These are phyloP conservation scores for Scedosporium boydii DNA, from an alignment of 2,329 filamentous ascomycete species.

Conservation along the genomic window DNA sequence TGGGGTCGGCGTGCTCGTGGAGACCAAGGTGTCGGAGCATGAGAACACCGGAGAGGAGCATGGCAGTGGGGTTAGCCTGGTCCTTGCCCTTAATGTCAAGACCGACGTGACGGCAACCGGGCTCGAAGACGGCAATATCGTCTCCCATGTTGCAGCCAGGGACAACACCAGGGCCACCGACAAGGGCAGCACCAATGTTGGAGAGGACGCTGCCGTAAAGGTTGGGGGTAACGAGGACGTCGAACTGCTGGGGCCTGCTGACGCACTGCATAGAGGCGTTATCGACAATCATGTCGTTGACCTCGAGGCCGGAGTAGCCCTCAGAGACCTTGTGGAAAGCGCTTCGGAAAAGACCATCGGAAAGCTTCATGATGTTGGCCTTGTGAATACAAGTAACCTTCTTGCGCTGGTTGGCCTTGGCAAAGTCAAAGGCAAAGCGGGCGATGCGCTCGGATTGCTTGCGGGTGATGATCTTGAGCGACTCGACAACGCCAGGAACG, in stretches of 20 bases:
- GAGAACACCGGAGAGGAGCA: slow-evolving; percentile 94
- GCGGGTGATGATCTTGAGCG: slow-evolving; percentile 98
- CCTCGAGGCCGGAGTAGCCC: slow-evolving; percentile 91
- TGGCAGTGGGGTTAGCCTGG: slow-evolving; percentile 94
- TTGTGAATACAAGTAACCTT: slow-evolving; percentile 99
- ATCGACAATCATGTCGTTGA: slow-evolving; percentile 99
- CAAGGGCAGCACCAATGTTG: slow-evolving; percentile 95
- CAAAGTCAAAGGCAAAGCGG: slow-evolving; percentile 97
- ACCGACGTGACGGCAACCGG: slow-evolving; percentile 97
- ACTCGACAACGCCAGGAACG: slow-evolving; percentile 92
- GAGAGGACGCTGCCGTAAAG: slow-evolving; percentile 97
- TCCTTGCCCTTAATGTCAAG: slow-evolving; percentile 99
- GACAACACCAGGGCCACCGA: slow-evolving; percentile 93
- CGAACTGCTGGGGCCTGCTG: slow-evolving; percentile 91
- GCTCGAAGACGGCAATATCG: slow-evolving; percentile 96
- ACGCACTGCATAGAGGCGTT: slow-evolving; percentile 99
- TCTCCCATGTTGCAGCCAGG: slow-evolving; percentile 99
- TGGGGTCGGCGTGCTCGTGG: slow-evolving; percentile 96
- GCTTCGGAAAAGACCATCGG: slow-evolving; percentile 96
- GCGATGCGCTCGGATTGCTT: slow-evolving; percentile 98
- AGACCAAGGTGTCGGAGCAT: slow-evolving; percentile 93
- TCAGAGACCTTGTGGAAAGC: slow-evolving; percentile 90
- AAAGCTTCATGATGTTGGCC: slow-evolving; percentile 99
- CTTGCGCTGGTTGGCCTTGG: slow-evolving; percentile 95
- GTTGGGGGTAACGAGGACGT: slow-evolving; percentile 99